Evolutionary conservation across 148 eudicot genomes (phyloP).

Genomic region (Fagopyrum homotropicum): DNA sequence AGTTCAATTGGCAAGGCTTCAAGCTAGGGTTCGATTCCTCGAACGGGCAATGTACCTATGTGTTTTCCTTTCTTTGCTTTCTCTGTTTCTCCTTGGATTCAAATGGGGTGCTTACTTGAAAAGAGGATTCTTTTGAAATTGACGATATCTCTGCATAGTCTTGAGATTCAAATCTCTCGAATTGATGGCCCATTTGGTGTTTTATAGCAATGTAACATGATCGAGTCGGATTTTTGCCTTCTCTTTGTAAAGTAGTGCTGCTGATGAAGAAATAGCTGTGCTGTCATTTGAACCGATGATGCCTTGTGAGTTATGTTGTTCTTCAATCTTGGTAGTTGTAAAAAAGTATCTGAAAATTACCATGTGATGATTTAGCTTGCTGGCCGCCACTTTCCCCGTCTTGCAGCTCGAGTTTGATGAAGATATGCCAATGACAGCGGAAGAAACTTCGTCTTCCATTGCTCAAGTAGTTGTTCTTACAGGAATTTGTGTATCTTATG

Average conservation of each 20-base stretch:
- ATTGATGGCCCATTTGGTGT: background rate
- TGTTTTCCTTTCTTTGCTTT: background rate
- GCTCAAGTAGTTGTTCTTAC: too few species aligned
- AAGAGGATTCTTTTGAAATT: background rate
- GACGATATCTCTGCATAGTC: background rate
- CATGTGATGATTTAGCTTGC: too few species aligned
- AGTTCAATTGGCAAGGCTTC: background rate
- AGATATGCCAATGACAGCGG: too few species aligned
- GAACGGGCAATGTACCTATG: slow-evolving; percentile 3
- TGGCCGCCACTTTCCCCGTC: too few species aligned
- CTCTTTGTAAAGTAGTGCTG: background rate
- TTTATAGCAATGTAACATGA: background rate
- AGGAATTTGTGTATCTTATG: too few species aligned
- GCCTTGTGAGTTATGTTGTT: too few species aligned
- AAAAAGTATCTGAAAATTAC: too few species aligned
- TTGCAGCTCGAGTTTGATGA: too few species aligned
- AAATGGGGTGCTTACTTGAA: background rate
- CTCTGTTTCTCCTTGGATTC: background rate
- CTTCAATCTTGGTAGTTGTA: too few species aligned
- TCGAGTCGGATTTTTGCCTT: background rate
- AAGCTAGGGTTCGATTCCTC: slow-evolving; percentile 8
- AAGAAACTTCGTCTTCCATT: too few species aligned
- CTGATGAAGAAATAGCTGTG: background rate
- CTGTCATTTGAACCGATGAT: too few species aligned
- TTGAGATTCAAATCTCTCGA: background rate